phyloP scores from a whole-genome alignment of 768 basidiomycete species.

The Hygrocybe coccinea region DNA sequence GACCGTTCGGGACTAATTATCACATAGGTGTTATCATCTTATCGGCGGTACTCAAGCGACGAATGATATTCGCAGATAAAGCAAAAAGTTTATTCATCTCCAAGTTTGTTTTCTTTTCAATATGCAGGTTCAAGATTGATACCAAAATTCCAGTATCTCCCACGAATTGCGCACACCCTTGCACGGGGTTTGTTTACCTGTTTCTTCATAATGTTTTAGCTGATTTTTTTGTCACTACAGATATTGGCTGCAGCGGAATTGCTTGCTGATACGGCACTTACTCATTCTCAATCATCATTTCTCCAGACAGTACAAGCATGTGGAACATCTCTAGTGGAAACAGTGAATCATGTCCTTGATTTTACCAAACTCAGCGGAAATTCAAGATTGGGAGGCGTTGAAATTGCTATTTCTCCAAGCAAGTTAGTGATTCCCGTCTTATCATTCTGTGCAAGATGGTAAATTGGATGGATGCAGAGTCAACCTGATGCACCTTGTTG shows the following conservation, averaged over 20 bases:
- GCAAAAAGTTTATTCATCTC: constrained; percentile 90
- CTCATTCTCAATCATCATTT: constrained; percentile 78
- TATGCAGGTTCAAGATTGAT: neutral
- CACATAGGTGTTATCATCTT: constrained; percentile 78
- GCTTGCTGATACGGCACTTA: constrained; percentile 78
- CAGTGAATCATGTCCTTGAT: constrained; percentile 94
- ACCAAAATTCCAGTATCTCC: constrained; percentile 56
- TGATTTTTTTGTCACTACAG: constrained; percentile 32
- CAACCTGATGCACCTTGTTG: constrained; percentile 75
- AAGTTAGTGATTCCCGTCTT: constrained; percentile 41
- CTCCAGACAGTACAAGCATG: constrained; percentile 92
- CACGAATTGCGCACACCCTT: constrained; percentile 89
- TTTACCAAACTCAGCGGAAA: constrained; percentile 93
- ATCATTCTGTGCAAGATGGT: neutral
- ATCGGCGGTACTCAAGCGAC: constrained; percentile 84
- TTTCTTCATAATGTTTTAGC: neutral
- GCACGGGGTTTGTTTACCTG: constrained; percentile 62
- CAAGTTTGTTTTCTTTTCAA: constrained; percentile 50
- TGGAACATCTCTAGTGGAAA: constrained; percentile 92
- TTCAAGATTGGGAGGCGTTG: constrained; percentile 69
- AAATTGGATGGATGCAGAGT: constrained; percentile 37
- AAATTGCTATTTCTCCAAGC: constrained; percentile 66
- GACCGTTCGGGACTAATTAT: constrained; percentile 4
- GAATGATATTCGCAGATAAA: constrained; percentile 93
- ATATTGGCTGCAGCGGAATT: constrained; percentile 90